Evolutionary conservation across 208 protist genomes (phyloP), one percentile per base, ranked within the genome.

Genomic region (Leptomonas pyrrhocoris): DNA sequence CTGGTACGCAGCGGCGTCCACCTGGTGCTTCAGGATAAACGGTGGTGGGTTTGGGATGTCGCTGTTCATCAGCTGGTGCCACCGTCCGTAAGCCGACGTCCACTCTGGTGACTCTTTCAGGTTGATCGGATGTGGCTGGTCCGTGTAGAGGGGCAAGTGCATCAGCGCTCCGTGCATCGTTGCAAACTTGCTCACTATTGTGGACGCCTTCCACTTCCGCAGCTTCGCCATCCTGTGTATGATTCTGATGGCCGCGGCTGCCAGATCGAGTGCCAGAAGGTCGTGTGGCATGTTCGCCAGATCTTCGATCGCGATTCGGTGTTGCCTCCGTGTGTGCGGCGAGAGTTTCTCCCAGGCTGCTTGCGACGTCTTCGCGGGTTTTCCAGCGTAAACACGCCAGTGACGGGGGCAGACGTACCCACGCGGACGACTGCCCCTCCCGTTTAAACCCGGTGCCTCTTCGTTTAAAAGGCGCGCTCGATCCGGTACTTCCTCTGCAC

Each of bases 371-470:
- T 51, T 51, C 46, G 46, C 18, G 46, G 46, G 46, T 51, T 51
- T 23, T 23, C n/a, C 18, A 25, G 11, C n/a, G 46, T 51, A 51
- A 23, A 51, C 46, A 51, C n/a, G 11, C 46, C n/a, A 51, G n/a
- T 51, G 46, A 51, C 46, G 46, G 46, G 46, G 46, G 46, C 46
- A 51, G 46, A 51, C 46, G 46, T 51, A 51, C 46, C 46, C 46
- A 51, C 46, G 46, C 9, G 11, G 46, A 51, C 46, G 46, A 21
- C 46, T 51, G 46, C 46, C 46, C 46, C 46, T 51, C 46, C 46
- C 46, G n/a, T 51, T 51, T 51, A 51, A 51, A 51, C n/a, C 46
- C 46, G 46, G 46, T 19, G 7, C 46, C 2, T 23, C 18, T 51
- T 51, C 46, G 21, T 23, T 51, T 13, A 51, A 19, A 13, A 51